Conservation (phyloP, 768 basidiomycete species). For the Mycena epipterygia region DNA sequence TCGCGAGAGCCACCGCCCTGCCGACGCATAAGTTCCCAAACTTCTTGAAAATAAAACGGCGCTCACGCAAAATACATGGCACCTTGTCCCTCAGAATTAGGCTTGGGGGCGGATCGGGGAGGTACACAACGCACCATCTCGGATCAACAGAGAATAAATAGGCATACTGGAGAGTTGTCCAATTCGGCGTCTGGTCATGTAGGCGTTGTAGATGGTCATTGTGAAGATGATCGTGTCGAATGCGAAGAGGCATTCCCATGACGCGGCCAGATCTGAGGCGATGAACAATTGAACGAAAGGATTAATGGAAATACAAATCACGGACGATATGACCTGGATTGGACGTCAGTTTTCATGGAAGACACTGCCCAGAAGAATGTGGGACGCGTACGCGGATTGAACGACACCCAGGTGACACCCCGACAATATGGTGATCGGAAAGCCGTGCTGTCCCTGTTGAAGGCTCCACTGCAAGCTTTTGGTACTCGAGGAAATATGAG, state of each 20-base stretch:
- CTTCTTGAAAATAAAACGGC: neutral
- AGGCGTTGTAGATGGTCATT: constrained; percentile 7
- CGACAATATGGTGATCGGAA: neutral
- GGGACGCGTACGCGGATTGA: constrained; percentile 9
- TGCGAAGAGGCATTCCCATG: constrained; percentile 50
- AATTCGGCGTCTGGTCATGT: neutral
- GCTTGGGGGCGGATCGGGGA: neutral
- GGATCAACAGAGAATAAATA: constrained; percentile 7
- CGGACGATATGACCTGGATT: constrained; percentile 2
- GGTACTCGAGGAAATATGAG: neutral
- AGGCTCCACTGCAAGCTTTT: constrained; percentile 20
- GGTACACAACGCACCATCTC: constrained; percentile 9
- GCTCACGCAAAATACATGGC: constrained; percentile 31
- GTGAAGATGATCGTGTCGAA: constrained; percentile 48
- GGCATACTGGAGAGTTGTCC: constrained; percentile 17
- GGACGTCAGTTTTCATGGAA: no score
- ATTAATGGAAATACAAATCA: neutral
- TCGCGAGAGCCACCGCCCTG: constrained; percentile 21
- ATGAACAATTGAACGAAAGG: no score
- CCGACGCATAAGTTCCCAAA: neutral
- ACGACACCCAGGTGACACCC: constrained; percentile 20
- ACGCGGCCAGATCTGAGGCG: neutral
- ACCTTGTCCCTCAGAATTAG: neutral
- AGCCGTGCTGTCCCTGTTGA: constrained; percentile 10
- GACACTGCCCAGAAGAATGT: neutral